These are phyloP conservation scores for Eimeria falciformis DNA, from an alignment of 169 alveolate species.

Conservation along the genomic window DNA sequence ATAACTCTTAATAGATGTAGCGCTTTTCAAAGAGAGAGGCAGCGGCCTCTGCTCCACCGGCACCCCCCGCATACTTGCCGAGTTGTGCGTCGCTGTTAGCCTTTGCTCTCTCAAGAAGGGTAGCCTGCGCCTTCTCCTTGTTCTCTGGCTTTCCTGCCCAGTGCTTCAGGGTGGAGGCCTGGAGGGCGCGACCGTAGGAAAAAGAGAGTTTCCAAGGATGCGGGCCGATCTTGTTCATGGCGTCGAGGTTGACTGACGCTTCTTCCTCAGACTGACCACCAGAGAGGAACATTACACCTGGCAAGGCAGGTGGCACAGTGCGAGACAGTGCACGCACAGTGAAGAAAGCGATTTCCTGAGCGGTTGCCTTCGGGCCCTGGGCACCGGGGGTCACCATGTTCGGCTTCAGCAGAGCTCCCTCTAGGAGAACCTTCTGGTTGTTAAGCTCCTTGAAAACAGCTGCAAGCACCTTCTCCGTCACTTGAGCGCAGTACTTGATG, in stretches of 20 bases:
- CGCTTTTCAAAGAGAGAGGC: slow-evolving; percentile 78
- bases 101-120: slow-evolving; percentile 95
- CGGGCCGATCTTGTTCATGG: slow-evolving; percentile 92
- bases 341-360: slow-evolving; percentile 95
- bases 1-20: slow-evolving; percentile 66
- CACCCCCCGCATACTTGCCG: slow-evolving; percentile 91
- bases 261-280: slow-evolving; percentile 99
- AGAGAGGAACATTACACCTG: slow-evolving; percentile 98
- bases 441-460: slow-evolving; percentile 96
- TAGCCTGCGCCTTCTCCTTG: slow-evolving; percentile 96
- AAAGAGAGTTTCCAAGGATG: slow-evolving; percentile 97
- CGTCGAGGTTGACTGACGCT: slow-evolving; percentile 97
- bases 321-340: slow-evolving; percentile 96
- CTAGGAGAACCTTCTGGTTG: slow-evolving; percentile 95
- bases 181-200: slow-evolving; percentile 99
- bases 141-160: slow-evolving; percentile 98
- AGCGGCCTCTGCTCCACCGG: slow-evolving; percentile 75
- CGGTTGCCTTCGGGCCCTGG: slow-evolving; percentile 90
- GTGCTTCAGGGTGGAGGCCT: slow-evolving; percentile 95
- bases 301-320: slow-evolving; percentile 97
- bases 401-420: slow-evolving; percentile 98
- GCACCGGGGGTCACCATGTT: slow-evolving; percentile 99
- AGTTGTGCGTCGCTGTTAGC: slow-evolving; percentile 98
- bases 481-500: slow-evolving; percentile 96
- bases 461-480: slow-evolving; percentile 95